These are phyloP conservation scores for Cokeromyces recurvatus DNA, from an alignment of 371 early-diverging fungal species.

Conservation along the genomic window DNA sequence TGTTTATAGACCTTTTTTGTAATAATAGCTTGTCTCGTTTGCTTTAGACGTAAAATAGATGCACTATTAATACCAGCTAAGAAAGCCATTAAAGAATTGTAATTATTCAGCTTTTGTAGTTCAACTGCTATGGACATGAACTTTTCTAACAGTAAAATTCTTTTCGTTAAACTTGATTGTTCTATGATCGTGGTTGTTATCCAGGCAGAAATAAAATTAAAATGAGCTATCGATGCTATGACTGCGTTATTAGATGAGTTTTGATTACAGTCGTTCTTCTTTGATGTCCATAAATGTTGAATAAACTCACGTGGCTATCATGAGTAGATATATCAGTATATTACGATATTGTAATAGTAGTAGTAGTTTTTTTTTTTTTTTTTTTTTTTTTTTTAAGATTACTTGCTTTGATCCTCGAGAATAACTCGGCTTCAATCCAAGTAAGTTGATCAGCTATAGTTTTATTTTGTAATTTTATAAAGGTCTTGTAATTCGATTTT, in stretches of 20 bases:
- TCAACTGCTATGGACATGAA: constrained; percentile 63
- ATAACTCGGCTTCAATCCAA: constrained; percentile 52
- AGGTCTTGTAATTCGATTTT: constrained; percentile 25
- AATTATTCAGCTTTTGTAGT: constrained; percentile 58
- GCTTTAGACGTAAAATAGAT: constrained; percentile 55
- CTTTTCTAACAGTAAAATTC: constrained; percentile 59
- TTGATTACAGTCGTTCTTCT: background rate
- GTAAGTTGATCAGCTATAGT: constrained; percentile 63
- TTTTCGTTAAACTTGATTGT: constrained; percentile 51
- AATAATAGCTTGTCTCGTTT: constrained; percentile 50
- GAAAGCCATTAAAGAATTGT: constrained; percentile 68
- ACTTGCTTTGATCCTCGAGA: constrained; percentile 17
- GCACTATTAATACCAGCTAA: constrained; percentile 71
- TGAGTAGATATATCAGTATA: no score
- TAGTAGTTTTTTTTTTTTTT: no score
- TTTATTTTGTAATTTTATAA: constrained; percentile 37
- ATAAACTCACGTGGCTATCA: constrained; percentile 54
- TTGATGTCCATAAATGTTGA: constrained; percentile 43
- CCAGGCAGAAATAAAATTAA: constrained; percentile 64
- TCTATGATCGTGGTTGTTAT: constrained; percentile 60
- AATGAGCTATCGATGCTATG: constrained; percentile 52
- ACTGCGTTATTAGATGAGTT: constrained; percentile 22
- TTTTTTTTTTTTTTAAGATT: no score
- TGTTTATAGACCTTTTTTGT: constrained; percentile 50
- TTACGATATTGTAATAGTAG: no score